Percentiles rank a stretch among this genome's conserved stretches.
phyloP scores from a whole-genome alignment of 371 early-diverging fungal species.

The Cokeromyces recurvatus region DNA sequence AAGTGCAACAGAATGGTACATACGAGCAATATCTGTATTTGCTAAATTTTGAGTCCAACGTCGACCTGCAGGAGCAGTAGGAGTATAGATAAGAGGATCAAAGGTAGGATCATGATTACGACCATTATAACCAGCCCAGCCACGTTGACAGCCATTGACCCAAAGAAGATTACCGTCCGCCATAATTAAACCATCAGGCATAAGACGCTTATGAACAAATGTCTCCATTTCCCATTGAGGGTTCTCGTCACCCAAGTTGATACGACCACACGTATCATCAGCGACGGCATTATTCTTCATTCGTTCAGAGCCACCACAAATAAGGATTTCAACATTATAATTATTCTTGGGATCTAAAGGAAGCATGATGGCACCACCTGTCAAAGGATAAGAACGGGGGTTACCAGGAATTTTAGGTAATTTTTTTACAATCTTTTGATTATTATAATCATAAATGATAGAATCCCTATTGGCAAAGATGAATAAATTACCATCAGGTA shows the following conservation, averaged over 20 bases:
- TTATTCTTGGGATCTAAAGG: slow-evolving; percentile 58
- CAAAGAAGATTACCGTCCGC: slow-evolving; percentile 59
- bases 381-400: slow-evolving; percentile 60
- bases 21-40: slow-evolving; percentile 56
- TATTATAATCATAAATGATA: slow-evolving; percentile 50
- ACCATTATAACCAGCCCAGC: slow-evolving; percentile 55
- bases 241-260: slow-evolving; percentile 43
- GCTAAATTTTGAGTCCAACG: slow-evolving; percentile 46
- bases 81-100: slow-evolving; percentile 57
- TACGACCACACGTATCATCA: slow-evolving; percentile 54
- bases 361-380: slow-evolving; percentile 55
- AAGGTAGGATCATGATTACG: slow-evolving; percentile 53
- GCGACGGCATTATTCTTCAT: slow-evolving; percentile 35
- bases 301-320: slow-evolving; percentile 57
- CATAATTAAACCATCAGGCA: slow-evolving; percentile 58
- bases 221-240: slow-evolving; percentile 61
- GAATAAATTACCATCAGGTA: slow-evolving; percentile 53
- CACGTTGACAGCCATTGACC: slow-evolving; percentile 61
- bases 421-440: slow-evolving; percentile 42
- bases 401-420: slow-evolving; percentile 55
- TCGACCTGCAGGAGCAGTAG: slow-evolving; percentile 37
- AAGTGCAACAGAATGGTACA: slow-evolving; percentile 69
- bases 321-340: slow-evolving; percentile 54
- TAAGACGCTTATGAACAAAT: slow-evolving; percentile 53
- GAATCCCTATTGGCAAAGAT: slow-evolving; percentile 54